Evolutionary conservation across 1,284 basidiomycete species (phyloP).

Genomic region (Thelephora terrestris): DNA sequence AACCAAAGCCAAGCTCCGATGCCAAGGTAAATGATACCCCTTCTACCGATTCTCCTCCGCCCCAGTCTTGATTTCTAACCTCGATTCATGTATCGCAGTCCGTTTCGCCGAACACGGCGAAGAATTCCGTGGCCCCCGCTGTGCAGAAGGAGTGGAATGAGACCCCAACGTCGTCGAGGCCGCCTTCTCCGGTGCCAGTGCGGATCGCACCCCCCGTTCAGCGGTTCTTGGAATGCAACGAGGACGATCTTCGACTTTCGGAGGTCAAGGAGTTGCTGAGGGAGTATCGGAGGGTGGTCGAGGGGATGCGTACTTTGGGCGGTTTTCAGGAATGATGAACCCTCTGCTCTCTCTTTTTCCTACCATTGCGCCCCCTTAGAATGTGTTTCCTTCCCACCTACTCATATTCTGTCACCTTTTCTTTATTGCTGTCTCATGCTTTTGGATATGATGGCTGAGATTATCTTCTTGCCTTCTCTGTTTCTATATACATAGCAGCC

Average conservation of each 20-base stretch:
- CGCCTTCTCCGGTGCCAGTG: constrained; percentile 29
- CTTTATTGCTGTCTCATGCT: no score
- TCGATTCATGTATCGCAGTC: neutral
- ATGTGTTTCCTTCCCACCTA: no score
- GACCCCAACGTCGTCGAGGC: constrained; percentile 36
- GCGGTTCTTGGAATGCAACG: constrained; percentile 57
- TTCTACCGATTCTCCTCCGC: neutral
- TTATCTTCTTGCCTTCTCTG: no score
- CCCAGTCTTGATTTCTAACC: neutral
- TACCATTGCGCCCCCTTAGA: no score
- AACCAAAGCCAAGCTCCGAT: constrained; percentile 2
- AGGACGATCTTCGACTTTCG: constrained; percentile 63
- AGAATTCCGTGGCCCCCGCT: neutral
- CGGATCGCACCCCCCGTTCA: constrained; percentile 45
- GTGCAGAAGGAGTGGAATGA: constrained; percentile 21
- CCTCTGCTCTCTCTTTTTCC: no score
- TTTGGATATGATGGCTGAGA: no score
- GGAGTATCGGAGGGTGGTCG: constrained; percentile 64
- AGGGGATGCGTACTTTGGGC: constrained; percentile 29
- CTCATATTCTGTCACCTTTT: no score
- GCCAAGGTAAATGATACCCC: constrained; percentile 20
- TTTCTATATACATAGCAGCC: no score
- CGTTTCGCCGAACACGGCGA: neutral
- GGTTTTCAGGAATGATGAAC: constrained; percentile 27
- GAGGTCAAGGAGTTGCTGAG: constrained; percentile 66